Percentiles rank a stretch among this genome's conserved stretches.
Conservation (phyloP, 768 basidiomycete genomes). For the Solioccasus polychromus region DNA sequence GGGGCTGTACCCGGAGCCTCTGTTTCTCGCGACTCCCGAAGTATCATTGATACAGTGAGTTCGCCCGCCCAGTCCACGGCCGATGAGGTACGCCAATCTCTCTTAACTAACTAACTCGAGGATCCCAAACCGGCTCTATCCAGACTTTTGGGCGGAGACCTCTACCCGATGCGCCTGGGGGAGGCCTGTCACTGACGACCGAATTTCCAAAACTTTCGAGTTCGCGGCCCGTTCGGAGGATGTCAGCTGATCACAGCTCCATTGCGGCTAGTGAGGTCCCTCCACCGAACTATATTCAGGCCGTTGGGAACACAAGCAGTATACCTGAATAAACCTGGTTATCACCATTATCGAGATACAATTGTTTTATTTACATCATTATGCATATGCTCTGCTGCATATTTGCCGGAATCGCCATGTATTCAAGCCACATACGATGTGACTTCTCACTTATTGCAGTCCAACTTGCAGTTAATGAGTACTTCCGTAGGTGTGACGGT, state of each 20-base stretch:
- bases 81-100: conserved; percentile 18
- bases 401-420: no score
- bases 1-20: background rate
- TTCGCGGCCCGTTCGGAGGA: conserved; percentile 3
- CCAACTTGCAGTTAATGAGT: no score
- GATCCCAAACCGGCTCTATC: background rate
- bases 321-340: background rate
- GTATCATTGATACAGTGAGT: conserved; percentile 3
- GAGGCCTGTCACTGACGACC: conserved; percentile 8
- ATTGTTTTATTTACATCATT: no score
- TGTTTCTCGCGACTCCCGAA: conserved; percentile 12
- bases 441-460: no score
- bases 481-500: no score
- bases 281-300: conserved; percentile 26
- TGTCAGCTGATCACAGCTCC: conserved; percentile 12
- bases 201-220: conserved; percentile 15
- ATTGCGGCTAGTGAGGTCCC: conserved; percentile 16
- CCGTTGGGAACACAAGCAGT: background rate
- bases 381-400: no score
- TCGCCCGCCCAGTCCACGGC: background rate
- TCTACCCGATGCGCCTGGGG: conserved; percentile 25
- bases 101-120: background rate
- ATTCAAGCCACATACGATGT: no score
- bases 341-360: no score
- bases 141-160: conserved; percentile 15